Percentiles rank a stretch among this genome's conserved stretches.
These are phyloP conservation scores for Jacaranda mimosifolia DNA, from an alignment of 257 asterid genomes.

Conservation along the genomic window DNA sequence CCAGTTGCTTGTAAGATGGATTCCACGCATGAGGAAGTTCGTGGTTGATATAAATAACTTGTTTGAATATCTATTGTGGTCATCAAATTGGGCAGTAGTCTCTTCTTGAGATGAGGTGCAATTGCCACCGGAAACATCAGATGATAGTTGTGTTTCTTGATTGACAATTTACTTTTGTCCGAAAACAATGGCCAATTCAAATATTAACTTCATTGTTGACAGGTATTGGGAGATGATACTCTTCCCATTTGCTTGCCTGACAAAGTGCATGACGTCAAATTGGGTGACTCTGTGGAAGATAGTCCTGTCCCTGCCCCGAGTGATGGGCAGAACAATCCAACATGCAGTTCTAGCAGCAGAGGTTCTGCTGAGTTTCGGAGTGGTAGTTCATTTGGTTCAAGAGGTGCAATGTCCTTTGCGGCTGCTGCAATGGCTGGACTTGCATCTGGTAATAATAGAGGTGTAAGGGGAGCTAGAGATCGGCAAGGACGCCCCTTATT, in stretches of 20 bases:
- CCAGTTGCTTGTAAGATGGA: neutral
- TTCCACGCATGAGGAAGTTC: neutral
- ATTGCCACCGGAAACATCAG: neutral
- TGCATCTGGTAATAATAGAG: constrained; percentile 81
- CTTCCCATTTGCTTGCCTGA: constrained; percentile 81
- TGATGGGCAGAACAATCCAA: constrained; percentile 67
- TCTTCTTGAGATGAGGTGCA: constrained; percentile 9
- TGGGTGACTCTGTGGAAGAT: constrained; percentile 79
- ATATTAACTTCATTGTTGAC: constrained; percentile 38
- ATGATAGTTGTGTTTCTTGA: neutral
- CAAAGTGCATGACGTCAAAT: constrained; percentile 90
- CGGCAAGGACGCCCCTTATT: constrained; percentile 65
- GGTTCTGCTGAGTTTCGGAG: constrained; percentile 75
- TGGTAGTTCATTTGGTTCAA: constrained; percentile 82
- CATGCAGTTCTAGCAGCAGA: constrained; percentile 84
- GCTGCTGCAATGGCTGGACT: constrained; percentile 99
- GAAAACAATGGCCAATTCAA: constrained; percentile 4
- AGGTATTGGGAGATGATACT: constrained; percentile 82
- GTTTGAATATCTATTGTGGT: neutral
- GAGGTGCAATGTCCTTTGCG: constrained; percentile 98
- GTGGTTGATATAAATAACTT: neutral
- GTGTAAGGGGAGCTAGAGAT: constrained; percentile 81
- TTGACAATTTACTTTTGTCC: neutral
- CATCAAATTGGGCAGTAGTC: constrained; percentile 5
- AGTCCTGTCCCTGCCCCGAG: constrained; percentile 53